phyloP scores from a whole-genome alignment of 495 filamentous ascomycete genomes.

The Penicillium alfredii region DNA sequence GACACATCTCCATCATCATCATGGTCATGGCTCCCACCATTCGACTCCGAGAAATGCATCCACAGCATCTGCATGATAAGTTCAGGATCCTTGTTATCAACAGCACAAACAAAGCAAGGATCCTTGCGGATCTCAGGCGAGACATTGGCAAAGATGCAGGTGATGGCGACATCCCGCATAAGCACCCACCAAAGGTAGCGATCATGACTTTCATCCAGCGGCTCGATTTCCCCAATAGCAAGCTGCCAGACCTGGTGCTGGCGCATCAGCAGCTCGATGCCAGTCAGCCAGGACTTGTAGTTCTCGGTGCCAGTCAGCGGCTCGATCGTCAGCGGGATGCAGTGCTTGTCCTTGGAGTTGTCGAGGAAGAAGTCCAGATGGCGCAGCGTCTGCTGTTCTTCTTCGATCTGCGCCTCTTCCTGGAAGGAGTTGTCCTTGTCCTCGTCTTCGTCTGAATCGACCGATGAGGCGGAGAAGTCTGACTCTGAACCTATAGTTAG shows the following conservation, averaged over 20 bases:
- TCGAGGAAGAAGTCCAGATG: conserved; percentile 7
- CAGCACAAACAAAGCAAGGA: background rate
- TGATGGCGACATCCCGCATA: conserved; percentile 6
- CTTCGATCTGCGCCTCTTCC: background rate
- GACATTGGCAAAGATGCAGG: conserved; percentile 7
- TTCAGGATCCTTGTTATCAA: background rate
- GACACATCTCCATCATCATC: too few relatives aligned
- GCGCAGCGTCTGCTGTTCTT: background rate
- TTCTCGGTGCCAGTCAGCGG: background rate
- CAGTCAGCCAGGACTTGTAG: background rate
- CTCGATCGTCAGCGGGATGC: background rate
- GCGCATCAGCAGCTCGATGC: conserved; percentile 2
- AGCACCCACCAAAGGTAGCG: conserved; percentile 6
- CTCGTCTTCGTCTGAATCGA: too few relatives aligned
- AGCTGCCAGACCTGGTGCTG: conserved; percentile 13
- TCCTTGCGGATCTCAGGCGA: conserved; percentile 3
- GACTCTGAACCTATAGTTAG: too few relatives aligned
- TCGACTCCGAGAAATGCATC: background rate
- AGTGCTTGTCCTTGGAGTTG: conserved; percentile 8
- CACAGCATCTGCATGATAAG: conserved; percentile 1
- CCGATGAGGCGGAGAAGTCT: too few relatives aligned
- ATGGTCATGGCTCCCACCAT: too few relatives aligned
- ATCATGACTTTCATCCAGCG: background rate
- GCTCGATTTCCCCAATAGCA: background rate
- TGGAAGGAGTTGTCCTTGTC: conserved; percentile 2